Percentiles rank a stretch among this genome's conserved stretches.
These are phyloP conservation scores for Paspalum vaginatum DNA, from an alignment of 176 grass and related monocot species.

Conservation along the genomic window DNA sequence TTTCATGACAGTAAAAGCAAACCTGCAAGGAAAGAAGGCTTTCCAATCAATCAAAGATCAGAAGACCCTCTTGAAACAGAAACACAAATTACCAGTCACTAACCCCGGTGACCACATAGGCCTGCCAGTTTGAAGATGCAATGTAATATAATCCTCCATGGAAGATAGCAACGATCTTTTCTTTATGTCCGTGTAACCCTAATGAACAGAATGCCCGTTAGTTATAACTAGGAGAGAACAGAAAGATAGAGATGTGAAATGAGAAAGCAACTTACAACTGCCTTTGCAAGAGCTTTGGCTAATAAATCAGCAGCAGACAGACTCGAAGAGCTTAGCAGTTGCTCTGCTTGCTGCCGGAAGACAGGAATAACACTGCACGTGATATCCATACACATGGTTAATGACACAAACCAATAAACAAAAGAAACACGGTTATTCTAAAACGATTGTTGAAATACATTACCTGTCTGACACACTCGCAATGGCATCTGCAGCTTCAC, in stretches of 20 bases:
- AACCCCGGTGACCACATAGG: slow-evolving; percentile 79
- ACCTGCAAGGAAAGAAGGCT: slow-evolving; percentile 46
- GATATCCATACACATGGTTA: slow-evolving; percentile 8
- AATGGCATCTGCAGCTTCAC: slow-evolving; percentile 91
- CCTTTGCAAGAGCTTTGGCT: slow-evolving; percentile 94
- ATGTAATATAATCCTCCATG: slow-evolving; percentile 81
- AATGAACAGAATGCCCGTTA: slow-evolving; percentile 33
- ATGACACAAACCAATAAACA: not conserved
- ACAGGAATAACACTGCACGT: slow-evolving; percentile 91
- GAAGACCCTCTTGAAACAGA: not conserved
- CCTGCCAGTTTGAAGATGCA: slow-evolving; percentile 76
- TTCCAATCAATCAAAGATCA: slow-evolving; percentile 1
- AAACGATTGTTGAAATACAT: not conserved
- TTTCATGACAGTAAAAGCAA: slow-evolving; percentile 74
- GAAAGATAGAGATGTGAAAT: not conserved
- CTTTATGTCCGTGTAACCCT: slow-evolving; percentile 97
- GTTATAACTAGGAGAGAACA: slow-evolving; percentile 10
- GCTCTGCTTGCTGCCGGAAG: slow-evolving; percentile 88
- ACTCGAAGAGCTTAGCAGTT: slow-evolving; percentile 68
- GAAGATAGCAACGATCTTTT: slow-evolving; percentile 89
- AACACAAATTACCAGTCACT: slow-evolving; percentile 36
- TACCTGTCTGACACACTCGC: slow-evolving; percentile 89
- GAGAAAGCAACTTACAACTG: slow-evolving; percentile 66
- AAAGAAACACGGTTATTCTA: not conserved
- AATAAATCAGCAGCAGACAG: slow-evolving; percentile 74